These are phyloP conservation scores for Melaleuca quinquenervia DNA, from an alignment of 345 rosid genomes.

Conservation along the genomic window DNA sequence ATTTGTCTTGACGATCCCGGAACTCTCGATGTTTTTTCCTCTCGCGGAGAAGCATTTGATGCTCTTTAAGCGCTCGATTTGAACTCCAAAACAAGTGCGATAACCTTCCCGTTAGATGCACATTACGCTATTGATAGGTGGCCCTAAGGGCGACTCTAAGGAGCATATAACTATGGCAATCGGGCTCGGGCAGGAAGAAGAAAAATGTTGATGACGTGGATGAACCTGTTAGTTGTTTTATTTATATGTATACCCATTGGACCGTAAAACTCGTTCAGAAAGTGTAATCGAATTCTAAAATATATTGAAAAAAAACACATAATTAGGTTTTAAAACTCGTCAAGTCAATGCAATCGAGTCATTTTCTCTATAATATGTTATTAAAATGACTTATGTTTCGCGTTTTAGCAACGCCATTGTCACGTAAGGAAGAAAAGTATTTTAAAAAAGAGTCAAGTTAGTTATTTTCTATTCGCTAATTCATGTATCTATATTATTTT, in stretches of 20 bases:
- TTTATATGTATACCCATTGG: not conserved
- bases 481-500: no score
- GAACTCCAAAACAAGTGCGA: not conserved
- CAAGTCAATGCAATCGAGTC: no score
- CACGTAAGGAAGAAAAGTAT: no score
- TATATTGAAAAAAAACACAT: no score
- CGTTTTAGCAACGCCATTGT: no score
- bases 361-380: no score
- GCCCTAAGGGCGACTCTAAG: not conserved
- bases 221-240: not conserved
- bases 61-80: not conserved
- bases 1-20: not conserved
- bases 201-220: not conserved
- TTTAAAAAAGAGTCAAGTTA: no score
- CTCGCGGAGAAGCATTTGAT: not conserved
- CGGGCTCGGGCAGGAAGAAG: not conserved
- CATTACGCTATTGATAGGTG: not conserved
- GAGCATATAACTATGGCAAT: not conserved
- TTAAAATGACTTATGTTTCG: no score
- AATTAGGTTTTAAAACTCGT: no score
- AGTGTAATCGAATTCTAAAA: no score
- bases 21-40: not conserved
- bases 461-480: no score
- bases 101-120: not conserved
- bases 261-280: no score